Evolutionary conservation across 83 land plant species (phyloP), one percentile per base, ranked within the genome.

Genomic region (Picea engelmannii): DNA sequence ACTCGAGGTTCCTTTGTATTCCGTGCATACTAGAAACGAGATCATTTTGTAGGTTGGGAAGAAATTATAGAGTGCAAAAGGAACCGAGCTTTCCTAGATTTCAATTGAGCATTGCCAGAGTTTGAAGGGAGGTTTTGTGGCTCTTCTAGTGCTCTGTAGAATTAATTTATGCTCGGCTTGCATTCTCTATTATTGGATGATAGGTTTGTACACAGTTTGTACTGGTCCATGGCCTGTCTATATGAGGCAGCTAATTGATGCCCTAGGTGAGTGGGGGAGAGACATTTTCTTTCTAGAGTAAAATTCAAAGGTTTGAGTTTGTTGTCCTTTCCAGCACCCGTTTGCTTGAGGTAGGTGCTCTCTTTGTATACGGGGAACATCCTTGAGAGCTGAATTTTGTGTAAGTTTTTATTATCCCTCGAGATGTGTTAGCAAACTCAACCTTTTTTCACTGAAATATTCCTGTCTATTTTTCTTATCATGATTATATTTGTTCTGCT

Each of bases 141-240:
- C 44, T 13, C 42, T 35, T 71, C 9, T 24, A 40, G n/a, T 71
- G 76, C 76, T 20, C 8, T 31, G 8, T 71, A 49, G 76, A 71
- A n/a, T 40, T 68, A 16, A 6, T 44, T 71, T 55, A 71, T 20
- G 24, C 24, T 44, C 52, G 12, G 24, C 6, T 40, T 44, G 25
- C 76, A 71, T n/a, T 71, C 24, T 71, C 23, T 68, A 42, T 71
- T 42, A 55, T 55, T 55, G 59, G 59, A 55, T 55, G 59, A 55
- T 55, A 55, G 59, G 59, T 55, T 55, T 55, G 59, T 13, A 55
- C 59, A 55, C 59, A 13, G 24, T 71, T 21, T 71, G 47, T 40
- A 31, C 76, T 71, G 76, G 38, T 44, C 47, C 58, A 71, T 71
- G 76, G 55, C 76, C 42, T 71, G 52, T 44, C 4, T 71, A 44